A percentile compares a stretch with the other conserved stretches of the same genome.
These are phyloP conservation scores for Fraxinus excelsior DNA, from an alignment of 257 asterid species.

Conservation along the genomic window DNA sequence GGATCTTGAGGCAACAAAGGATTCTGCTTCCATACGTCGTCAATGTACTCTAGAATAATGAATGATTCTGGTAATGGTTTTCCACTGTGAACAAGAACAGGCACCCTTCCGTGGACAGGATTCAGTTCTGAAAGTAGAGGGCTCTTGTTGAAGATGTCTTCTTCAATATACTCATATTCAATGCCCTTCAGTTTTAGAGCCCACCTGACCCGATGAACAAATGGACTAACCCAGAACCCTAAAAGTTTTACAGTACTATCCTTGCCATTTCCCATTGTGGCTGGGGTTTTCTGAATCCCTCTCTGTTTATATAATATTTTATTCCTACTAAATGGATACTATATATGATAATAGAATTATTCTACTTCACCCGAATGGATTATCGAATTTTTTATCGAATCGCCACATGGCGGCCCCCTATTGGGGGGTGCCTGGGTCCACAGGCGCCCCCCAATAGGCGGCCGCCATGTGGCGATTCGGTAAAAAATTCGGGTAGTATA, in stretches of 20 bases:
- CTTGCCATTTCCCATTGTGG: not conserved
- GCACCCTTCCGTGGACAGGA: conserved; percentile 38
- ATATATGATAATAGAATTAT: no score
- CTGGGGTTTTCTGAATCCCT: not conserved
- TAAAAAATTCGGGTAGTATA: no score
- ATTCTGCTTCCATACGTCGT: conserved; percentile 37
- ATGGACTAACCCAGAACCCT: conserved; percentile 51
- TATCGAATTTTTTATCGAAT: no score
- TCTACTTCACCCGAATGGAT: no score
- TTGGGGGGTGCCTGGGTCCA: no score
- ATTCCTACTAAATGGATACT: no score
- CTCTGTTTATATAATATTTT: not conserved
- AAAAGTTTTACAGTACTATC: conserved; percentile 30
- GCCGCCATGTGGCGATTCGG: no score
- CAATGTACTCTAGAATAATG: conserved; percentile 46
- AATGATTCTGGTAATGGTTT: conserved; percentile 37
- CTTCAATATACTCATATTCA: conserved; percentile 44
- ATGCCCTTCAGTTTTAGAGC: conserved; percentile 45
- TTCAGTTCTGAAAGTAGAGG: conserved; percentile 36
- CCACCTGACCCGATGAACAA: conserved; percentile 43
- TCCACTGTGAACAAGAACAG: conserved; percentile 45
- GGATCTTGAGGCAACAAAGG: conserved; percentile 44
- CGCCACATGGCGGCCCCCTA: no score
- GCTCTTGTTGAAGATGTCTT: conserved; percentile 40
- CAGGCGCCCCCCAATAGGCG: no score